Percentiles rank a stretch among this genome's conserved stretches.
phyloP scores from a whole-genome alignment of 1,284 basidiomycete species.

The Rhodotorula sp. region DNA sequence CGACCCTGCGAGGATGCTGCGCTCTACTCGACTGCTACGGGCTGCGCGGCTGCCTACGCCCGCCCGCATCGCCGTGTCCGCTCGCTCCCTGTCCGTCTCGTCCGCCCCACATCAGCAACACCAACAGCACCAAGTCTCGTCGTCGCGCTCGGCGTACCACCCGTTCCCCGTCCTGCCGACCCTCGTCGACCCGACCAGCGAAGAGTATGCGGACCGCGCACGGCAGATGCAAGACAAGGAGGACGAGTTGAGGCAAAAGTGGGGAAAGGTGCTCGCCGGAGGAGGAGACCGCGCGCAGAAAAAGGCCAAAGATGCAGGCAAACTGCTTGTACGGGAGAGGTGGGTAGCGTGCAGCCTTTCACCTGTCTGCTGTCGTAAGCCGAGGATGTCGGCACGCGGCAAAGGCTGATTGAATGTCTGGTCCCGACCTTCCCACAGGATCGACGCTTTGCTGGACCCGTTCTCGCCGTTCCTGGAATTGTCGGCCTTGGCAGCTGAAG shows the following conservation, averaged over 20 bases:
- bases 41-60: not conserved
- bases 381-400: too few species aligned
- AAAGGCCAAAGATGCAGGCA: conserved; percentile 25
- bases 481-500: conserved; percentile 79
- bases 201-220: conserved; percentile 17
- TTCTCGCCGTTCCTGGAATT: conserved; percentile 88
- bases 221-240: conserved; percentile 13
- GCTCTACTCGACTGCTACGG: not conserved
- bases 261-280: conserved; percentile 13
- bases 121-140: not conserved
- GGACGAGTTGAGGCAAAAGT: conserved; percentile 6
- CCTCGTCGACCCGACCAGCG: conserved; percentile 14
- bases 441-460: conserved; percentile 72
- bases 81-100: not conserved
- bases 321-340: conserved; percentile 36
- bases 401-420: not conserved
- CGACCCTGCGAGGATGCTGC: not conserved
- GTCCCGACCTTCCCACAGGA: conserved; percentile 50
- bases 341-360: not conserved
- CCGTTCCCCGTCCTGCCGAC: conserved; percentile 23
- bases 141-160: not conserved
- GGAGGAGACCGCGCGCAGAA: conserved; percentile 31
- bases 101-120: not conserved
- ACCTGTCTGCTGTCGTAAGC: too few species aligned
- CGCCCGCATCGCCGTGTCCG: not conserved